Conservation (phyloP, 177 flowering plant species). For the Vitis hybrid region DNA sequence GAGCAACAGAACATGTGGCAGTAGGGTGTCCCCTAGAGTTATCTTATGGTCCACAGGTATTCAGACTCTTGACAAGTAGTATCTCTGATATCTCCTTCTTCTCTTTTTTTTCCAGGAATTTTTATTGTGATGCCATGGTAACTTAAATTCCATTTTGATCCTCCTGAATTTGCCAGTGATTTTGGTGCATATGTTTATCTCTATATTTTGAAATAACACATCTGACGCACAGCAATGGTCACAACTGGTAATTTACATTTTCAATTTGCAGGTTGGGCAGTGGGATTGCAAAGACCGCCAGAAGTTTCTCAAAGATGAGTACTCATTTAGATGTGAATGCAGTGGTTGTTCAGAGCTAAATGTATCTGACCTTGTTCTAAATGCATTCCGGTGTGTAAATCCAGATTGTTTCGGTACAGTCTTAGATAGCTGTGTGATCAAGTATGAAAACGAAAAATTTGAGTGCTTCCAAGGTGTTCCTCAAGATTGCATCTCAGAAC, state of each 20-base stretch:
- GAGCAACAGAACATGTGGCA: conserved; percentile 61
- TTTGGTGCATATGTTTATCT: background rate
- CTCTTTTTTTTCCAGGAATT: background rate
- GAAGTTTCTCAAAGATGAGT: conserved; percentile 53
- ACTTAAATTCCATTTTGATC: background rate
- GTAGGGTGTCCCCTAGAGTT: conserved; percentile 66
- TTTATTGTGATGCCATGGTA: background rate
- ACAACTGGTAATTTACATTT: background rate
- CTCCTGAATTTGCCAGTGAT: background rate
- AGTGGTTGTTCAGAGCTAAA: conserved; percentile 62
- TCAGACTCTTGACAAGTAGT: background rate
- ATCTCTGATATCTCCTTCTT: background rate
- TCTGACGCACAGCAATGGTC: background rate
- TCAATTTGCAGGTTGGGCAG: conserved; percentile 70
- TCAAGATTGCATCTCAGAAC: conserved; percentile 18
- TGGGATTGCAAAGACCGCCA: conserved; percentile 58
- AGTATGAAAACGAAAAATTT: conserved; percentile 34
- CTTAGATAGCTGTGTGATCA: conserved; percentile 27
- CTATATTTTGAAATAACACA: background rate
- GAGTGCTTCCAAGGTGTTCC: conserved; percentile 18
- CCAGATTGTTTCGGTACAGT: conserved; percentile 66
- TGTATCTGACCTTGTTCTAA: conserved; percentile 66
- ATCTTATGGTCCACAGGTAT: conserved; percentile 96
- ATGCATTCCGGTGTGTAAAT: conserved; percentile 59
- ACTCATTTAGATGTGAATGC: conserved; percentile 73